These are phyloP conservation scores for Turritis glabra DNA, from an alignment of 345 rosid species.

Conservation along the genomic window DNA sequence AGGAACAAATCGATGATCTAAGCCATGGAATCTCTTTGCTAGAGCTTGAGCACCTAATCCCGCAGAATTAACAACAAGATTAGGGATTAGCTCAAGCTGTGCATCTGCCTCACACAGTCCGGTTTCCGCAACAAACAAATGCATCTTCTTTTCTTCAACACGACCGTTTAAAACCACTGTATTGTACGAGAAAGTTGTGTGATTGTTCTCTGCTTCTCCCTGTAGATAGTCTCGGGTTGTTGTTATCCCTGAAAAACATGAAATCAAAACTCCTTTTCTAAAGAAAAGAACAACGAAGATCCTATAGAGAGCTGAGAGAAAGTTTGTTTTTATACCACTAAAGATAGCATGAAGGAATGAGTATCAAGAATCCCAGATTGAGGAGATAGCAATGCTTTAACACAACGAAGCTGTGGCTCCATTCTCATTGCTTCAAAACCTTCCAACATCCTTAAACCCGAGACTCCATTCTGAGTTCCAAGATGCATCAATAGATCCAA, in stretches of 20 bases:
- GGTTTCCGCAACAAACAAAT: conserved; percentile 55
- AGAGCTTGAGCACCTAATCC: conserved; percentile 73
- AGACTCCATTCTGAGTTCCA: conserved; percentile 65
- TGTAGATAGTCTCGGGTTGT: conserved; percentile 33
- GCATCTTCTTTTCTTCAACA: conserved; percentile 55
- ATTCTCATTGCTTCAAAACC: conserved; percentile 73
- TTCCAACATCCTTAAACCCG: conserved; percentile 63
- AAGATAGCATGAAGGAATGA: conserved; percentile 81
- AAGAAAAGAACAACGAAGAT: background rate
- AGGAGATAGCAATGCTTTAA: conserved; percentile 77
- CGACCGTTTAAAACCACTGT: conserved; percentile 68
- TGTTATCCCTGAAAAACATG: conserved; percentile 44
- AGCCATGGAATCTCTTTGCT: conserved; percentile 67
- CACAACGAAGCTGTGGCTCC: conserved; percentile 81
- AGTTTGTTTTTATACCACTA: conserved; percentile 53
- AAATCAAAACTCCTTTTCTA: conserved; percentile 43
- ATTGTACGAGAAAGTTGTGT: conserved; percentile 74
- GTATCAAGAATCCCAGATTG: conserved; percentile 77
- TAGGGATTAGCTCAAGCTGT: conserved; percentile 62
- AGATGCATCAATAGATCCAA: conserved; percentile 54
- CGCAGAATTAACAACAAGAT: conserved; percentile 77
- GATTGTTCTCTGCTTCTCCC: conserved; percentile 82
- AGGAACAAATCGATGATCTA: conserved; percentile 49
- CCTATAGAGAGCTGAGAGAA: background rate
- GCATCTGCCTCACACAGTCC: conserved; percentile 48